These are phyloP conservation scores for Fusarium sp. DNA, from an alignment of 2,329 filamentous ascomycete species.

Conservation along the genomic window DNA sequence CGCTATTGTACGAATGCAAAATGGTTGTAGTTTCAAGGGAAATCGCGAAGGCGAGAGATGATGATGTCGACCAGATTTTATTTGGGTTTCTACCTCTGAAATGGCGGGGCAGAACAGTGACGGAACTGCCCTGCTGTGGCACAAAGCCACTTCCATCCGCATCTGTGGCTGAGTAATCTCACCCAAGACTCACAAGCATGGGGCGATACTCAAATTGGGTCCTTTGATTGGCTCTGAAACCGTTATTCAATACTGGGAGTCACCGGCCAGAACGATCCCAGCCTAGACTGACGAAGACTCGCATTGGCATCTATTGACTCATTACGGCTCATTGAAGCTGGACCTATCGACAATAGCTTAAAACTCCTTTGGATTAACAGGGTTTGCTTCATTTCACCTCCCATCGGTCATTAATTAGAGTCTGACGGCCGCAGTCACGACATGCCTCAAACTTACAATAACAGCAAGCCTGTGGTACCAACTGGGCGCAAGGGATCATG, in stretches of 20 bases:
- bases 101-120: conserved; percentile 39
- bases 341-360: neutral
- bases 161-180: conserved; percentile 32
- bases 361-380: neutral
- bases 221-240: conserved; percentile 11
- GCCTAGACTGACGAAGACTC: neutral
- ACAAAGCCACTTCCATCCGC: conserved; percentile 3
- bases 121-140: conserved; percentile 20
- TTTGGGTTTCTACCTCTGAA: conserved; percentile 11
- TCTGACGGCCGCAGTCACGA: neutral
- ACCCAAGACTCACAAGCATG: neutral
- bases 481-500: neutral
- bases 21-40: neutral
- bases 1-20: neutral
- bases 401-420: neutral
- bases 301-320: conserved; percentile 2
- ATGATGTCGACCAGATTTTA: conserved; percentile 43
- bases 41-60: conserved; percentile 13
- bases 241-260: conserved; percentile 7
- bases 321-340: conserved; percentile 5
- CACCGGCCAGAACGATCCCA: conserved; percentile 16
- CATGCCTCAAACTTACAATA: neutral
- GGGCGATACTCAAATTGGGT: conserved; percentile 5
- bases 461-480: neutral
- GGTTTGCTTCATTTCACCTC: neutral